Base-by-base conservation (phyloP, 2,329 filamentous ascomycete genomes). In the Myriosclerotinia duriaeana region DNA sequence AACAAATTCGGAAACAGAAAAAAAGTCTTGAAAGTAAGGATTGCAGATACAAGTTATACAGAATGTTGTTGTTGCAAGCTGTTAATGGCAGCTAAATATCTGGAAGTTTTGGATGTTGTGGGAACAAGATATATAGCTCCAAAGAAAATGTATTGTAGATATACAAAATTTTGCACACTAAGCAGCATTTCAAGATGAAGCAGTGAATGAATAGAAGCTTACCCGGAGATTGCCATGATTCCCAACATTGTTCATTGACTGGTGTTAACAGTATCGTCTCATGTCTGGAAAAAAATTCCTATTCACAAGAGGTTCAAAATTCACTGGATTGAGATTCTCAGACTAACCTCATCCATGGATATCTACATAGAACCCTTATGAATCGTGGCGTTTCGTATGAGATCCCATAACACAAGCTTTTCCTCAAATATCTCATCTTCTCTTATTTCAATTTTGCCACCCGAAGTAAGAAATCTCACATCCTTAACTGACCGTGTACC, bases 401-500 rank as follows among this genome's bases (percentile, higher is more conserved):
- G 14, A 14, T 69, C 36, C 69, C 67, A 71, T 8, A 69, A 36
- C 15, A 52, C 40, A 20, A 71, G 5, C 36, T 69, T 71, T 12
- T 52, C 26, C 8, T 68, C 61, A 64, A 60, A 69, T n/a, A 59
- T 54, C 36, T 70, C 66, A 61, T 71, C 70, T 6, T 67, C 15
- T 26, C 52, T 66, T 20, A 69, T 26, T 22, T 66, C 50, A 15
- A 70, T 68, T 5, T 61, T 36, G 6, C 68, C 69, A n/a, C 64
- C 59, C 9, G 53, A 53, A 1, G 64, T 69, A n/a, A 71, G 46
- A 52, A 64, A 66, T 54, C 56, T 54, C 0, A 70, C 65, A 9
- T 71, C 56, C 15, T 62, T 54, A 11, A 70, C 34, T 1, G 52
- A 48, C 6, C 26, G 46, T 4, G 69, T 69, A 11, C 68, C 68